These are phyloP conservation scores for Phytophthora parvispora DNA, from an alignment of 352 stramenopile species.

Conservation along the genomic window DNA sequence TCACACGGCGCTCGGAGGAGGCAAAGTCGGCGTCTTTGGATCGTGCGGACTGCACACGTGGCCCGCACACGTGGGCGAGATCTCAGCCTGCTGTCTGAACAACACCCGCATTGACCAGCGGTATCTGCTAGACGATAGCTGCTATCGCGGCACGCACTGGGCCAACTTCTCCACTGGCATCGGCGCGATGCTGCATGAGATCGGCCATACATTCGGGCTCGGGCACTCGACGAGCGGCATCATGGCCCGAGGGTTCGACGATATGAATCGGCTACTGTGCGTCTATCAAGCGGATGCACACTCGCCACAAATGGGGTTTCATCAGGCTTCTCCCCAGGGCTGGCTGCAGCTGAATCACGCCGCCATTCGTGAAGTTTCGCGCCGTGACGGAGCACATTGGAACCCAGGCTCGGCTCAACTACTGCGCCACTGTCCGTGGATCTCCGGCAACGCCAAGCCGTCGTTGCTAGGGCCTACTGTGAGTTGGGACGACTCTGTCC, in stretches of 20 bases:
- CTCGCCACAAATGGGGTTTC: slow-evolving; percentile 23
- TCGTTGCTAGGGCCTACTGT: slow-evolving; percentile 48
- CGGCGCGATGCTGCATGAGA: slow-evolving; percentile 72
- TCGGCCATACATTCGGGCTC: slow-evolving; percentile 74
- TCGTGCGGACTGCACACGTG: slow-evolving; percentile 77
- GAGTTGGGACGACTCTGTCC: slow-evolving; percentile 53
- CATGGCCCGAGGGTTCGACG: slow-evolving; percentile 79
- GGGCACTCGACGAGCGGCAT: slow-evolving; percentile 65
- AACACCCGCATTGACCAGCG: slow-evolving; percentile 63
- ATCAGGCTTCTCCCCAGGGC: slow-evolving; percentile 17
- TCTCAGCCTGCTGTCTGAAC: slow-evolving; percentile 64
- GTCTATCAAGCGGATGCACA: slow-evolving; percentile 46
- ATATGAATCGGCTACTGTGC: slow-evolving; percentile 74
- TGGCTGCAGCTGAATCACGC: slow-evolving; percentile 55
- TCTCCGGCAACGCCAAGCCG: slow-evolving; percentile 42
- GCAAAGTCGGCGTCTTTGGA: slow-evolving; percentile 70
- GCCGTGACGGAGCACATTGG: slow-evolving; percentile 57
- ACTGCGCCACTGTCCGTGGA: slow-evolving; percentile 64
- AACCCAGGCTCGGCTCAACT: slow-evolving; percentile 63
- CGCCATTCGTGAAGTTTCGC: slow-evolving; percentile 40
- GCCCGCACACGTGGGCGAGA: slow-evolving; percentile 55
- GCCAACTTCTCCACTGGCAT: slow-evolving; percentile 75
- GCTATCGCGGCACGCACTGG: slow-evolving; percentile 65
- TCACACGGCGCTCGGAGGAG: slow-evolving; percentile 68
- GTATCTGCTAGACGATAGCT: slow-evolving; percentile 70